Base-by-base conservation (phyloP, 2,329 filamentous ascomycete genomes). In the Hypoxylon sp. region DNA sequence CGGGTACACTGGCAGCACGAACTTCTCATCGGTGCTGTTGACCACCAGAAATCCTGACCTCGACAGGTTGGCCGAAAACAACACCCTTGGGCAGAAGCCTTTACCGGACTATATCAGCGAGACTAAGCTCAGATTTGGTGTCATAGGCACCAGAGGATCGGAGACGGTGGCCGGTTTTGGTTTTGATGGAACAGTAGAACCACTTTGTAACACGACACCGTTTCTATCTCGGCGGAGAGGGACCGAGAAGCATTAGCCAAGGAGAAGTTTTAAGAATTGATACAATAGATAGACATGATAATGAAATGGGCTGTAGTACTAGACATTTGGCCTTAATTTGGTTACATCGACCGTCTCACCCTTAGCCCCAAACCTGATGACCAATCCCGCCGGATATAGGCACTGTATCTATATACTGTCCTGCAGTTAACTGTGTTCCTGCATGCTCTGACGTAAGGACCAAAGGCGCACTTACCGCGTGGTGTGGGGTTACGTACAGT, bases 391-490 rank as follows among this genome's bases (percentile, higher is more conserved):
- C 53, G 60, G 60, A 58, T 20, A 64, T 64, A 59, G 30, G 61
- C 44, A 59, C 54, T 16, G 61, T 59, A 49, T 54, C 24, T 11
- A 18, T 33, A 30, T 30, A 55, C 36, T 40, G 36, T 40, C 42
- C 42, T 36, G 46, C 42, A 22, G 36, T 49, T 42, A 51, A 60
- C 54, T 51, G 54, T 56, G 46, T 18, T 30, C 42, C 51, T 49
- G 50, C 63, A 53, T 50, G 33, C 20, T 33, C 53, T 67, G 60
- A 67, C 64, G 60, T 58, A 64, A 61, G 14, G 18, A 28, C 46
- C 48, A 49, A 46, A 24, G 50, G 38, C 33, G 22, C 46, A 28
- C 12, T 18, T 16, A 60, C 61, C 20, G 55, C 55, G 33, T 56
- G 60, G 57, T 64, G 64, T 60, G 64, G 64, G 60, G 64, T 64